Evolutionary conservation across 139 green algal species (phyloP), one percentile per base, ranked within the genome.

Genomic region (Marvania coccoides): DNA sequence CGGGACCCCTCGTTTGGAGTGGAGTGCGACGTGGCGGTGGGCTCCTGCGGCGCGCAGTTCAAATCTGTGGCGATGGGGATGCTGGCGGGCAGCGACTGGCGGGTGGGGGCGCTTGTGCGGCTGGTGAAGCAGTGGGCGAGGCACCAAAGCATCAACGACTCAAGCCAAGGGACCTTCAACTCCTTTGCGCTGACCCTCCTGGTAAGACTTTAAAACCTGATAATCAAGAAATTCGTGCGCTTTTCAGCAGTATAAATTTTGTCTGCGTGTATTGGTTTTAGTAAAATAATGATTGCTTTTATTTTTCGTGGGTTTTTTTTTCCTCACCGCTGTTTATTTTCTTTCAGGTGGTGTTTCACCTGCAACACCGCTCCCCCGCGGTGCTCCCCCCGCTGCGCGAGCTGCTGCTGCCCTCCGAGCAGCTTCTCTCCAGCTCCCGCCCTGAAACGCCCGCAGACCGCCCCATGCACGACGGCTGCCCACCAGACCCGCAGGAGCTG

Each of bases 111-210:
- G 15, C 55, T 85, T 38, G 55, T 73, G 47, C 65, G 70, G 13
- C 72, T 85, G 31, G 81, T 91, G n/a, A 94, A 94, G 79, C 29
- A 63, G 24, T 94, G 87, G 87, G 76, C 82, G 6, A 71, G 72
- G 31, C 69, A 75, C 2, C 75, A 91, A 26, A 69, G 47, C 53
- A 66, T 92, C 38, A 94, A 90, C 48, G 75, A 88, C 51, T 75
- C 80, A 0, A 31, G 69, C 0, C 37, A 65, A 6, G 78, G 78
- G 60, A 91, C 81, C 26, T 85, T 94, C 74, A 92, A 89, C 78
- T 85, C 69, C 34, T 89, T 81, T 61, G 81, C 69, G n/a, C 77
- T 90, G 7, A 77, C 72, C 0, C 70, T 90, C 42, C 67, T 94
- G 72, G 72, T 75, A n/a, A n/a, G n/a, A n/a, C 45, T 15, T 4